Percentiles rank a stretch among this genome's conserved stretches.
phyloP scores from a whole-genome alignment of 2,329 filamentous ascomycete species.

The Cladosporium halotolerans region DNA sequence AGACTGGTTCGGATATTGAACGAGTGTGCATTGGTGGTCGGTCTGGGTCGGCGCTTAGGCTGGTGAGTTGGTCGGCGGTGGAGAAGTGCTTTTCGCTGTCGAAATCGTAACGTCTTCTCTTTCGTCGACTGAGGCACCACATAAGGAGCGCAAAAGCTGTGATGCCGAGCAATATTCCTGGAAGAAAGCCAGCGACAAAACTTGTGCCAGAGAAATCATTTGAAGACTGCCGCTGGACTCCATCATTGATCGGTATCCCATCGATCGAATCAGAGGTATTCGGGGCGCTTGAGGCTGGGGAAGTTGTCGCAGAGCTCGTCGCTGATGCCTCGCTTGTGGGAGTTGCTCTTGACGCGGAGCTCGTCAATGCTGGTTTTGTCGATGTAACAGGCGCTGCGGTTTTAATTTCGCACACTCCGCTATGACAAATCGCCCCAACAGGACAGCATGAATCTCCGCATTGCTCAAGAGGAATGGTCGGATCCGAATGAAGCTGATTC shows the following conservation, averaged over 20 bases:
- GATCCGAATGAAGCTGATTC: constrained; percentile 60
- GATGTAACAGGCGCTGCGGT: constrained; percentile 12
- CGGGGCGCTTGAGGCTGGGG: background rate
- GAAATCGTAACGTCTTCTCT: constrained; percentile 9
- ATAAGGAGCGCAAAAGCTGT: constrained; percentile 22
- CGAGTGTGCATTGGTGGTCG: constrained; percentile 22
- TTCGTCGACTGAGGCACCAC: constrained; percentile 17
- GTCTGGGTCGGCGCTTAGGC: background rate
- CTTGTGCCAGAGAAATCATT: constrained; percentile 25
- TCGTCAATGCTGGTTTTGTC: background rate
- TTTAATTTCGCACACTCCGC: constrained; percentile 44
- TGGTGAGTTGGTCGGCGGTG: constrained; percentile 9
- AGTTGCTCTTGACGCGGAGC: constrained; percentile 1
- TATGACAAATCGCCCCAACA: constrained; percentile 61
- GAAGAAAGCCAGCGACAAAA: constrained; percentile 31
- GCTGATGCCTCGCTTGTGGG: background rate
- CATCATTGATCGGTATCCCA: background rate
- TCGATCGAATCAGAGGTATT: background rate
- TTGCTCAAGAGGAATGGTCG: constrained; percentile 48
- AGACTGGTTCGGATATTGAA: constrained; percentile 30
- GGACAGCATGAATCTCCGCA: constrained; percentile 64
- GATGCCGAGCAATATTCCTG: constrained; percentile 28
- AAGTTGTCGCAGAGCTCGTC: background rate
- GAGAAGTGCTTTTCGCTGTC: constrained; percentile 21
- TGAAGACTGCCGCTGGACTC: background rate